Evolutionary conservation across 1,284 basidiomycete genomes (phyloP).

Genomic region (Ceratobasidium sp.): DNA sequence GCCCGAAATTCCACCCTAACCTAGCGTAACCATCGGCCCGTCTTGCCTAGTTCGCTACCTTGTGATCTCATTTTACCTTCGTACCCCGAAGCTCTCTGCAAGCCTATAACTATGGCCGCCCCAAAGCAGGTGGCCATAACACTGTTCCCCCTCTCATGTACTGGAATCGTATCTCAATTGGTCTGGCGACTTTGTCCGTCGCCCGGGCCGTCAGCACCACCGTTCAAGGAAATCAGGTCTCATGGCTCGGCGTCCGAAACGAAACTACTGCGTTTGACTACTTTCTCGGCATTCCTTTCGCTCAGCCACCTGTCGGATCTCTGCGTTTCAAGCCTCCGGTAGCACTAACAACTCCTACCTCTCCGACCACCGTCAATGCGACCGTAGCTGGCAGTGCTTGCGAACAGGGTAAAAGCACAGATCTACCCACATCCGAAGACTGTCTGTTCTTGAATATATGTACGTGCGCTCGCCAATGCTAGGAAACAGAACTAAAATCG

Average conservation of each 20-base stretch:
- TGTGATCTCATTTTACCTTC: no score
- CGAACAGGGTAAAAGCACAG: neutral
- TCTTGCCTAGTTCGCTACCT: no score
- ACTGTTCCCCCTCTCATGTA: neutral
- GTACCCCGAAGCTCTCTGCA: no score
- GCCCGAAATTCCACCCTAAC: no score
- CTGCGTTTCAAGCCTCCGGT: conserved; percentile 65
- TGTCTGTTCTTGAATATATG: conserved; percentile 60
- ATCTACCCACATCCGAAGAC: conserved; percentile 55
- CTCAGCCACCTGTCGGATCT: conserved; percentile 40
- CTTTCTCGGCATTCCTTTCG: conserved; percentile 46
- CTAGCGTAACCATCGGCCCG: no score
- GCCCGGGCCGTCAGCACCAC: conserved; percentile 1
- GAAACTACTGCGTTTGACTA: conserved; percentile 27
- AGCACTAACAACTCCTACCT: conserved; percentile 58
- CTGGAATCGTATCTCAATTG: neutral
- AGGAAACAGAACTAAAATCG: conserved; percentile 47
- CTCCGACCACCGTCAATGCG: conserved; percentile 36
- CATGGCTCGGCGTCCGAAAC: conserved; percentile 14
- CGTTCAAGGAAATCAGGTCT: conserved; percentile 14
- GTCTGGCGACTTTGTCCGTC: neutral
- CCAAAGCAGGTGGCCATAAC: no score
- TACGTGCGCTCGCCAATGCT: conserved; percentile 17
- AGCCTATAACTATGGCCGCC: no score
- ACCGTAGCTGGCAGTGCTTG: conserved; percentile 27